Base-by-base conservation (phyloP, 2,329 filamentous ascomycete species). In the Diaporthe aspalathi region DNA sequence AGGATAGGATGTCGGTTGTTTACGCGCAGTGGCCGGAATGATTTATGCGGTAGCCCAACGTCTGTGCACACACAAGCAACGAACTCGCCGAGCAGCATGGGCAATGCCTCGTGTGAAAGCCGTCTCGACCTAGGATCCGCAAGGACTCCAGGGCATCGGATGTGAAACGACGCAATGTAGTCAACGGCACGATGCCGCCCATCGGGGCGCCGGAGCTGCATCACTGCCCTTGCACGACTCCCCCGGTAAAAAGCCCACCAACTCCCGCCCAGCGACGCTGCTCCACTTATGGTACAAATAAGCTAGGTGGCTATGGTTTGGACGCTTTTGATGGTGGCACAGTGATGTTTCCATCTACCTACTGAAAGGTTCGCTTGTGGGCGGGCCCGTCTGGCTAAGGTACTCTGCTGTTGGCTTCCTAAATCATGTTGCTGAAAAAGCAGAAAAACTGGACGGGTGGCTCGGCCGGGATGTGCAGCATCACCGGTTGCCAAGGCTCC, bases 401-500 rank as follows among this genome's bases (percentile, higher is more conserved):
- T 32, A 11, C 12, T 32, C 27, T 35, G 60, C 27, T 17, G 20
- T 16, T 27, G 27, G 7, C 35, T 24, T n/a, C 12, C 27, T 49
- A 27, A 20, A 63, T 24, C n/a, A 14, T 24, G 22, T 20, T 27
- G 29, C 3, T 65, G 29, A 27, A n/a, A 22, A 24, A 35, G 32
- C 32, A 49, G 60, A 20, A 65, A 38, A 5, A 9, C 27, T 60
- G 38, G 14, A 38, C 27, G 45, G 43, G 60, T 38, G 4, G 45
- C 29, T 29, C 14, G 20, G n/a, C 45, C 14, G 20, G n/a, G 60
- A 29, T 20, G n/a, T 38, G 45, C 60, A 65, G 43, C 29, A 50
- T 50, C 45, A 65, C n/a, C 60, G 60, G 60, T 14, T 5, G 67
- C 67, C 67, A 43, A 70, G 35, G 35, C 67, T 65, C 54, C n/a